A percentile compares a stretch with the other conserved stretches of the same genome.
phyloP scores from a whole-genome alignment of 1,284 basidiomycete genomes.

The Stygiomarasmius scandens region DNA sequence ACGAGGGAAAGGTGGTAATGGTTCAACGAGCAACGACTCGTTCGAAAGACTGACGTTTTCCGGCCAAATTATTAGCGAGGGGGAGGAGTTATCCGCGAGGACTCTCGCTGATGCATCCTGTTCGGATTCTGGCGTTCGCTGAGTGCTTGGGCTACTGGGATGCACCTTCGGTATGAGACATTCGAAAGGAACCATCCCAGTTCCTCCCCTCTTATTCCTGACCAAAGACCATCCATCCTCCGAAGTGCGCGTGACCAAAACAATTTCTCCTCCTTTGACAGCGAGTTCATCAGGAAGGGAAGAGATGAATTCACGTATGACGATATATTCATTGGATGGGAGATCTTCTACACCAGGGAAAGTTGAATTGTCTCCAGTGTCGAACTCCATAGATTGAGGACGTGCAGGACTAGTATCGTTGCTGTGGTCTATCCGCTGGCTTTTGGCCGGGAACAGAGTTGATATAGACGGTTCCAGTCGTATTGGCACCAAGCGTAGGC shows the following conservation, averaged over 20 bases:
- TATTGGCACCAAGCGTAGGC: neutral
- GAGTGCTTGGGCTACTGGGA: too few species aligned
- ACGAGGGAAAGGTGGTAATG: too few species aligned
- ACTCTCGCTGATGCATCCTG: too few species aligned
- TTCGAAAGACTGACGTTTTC: too few species aligned
- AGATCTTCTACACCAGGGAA: too few species aligned
- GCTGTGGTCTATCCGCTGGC: too few species aligned
- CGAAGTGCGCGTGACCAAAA: neutral
- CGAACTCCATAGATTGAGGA: neutral
- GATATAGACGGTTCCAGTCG: neutral
- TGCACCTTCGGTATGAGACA: too few species aligned
- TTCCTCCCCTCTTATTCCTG: neutral
- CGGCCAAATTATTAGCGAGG: too few species aligned
- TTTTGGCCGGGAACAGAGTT: neutral
- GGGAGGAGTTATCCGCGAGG: too few species aligned
- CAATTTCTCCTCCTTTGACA: neutral
- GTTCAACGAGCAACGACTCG: too few species aligned
- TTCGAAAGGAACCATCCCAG: neutral
- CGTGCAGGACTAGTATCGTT: too few species aligned
- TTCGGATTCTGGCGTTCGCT: too few species aligned
- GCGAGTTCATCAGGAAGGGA: neutral
- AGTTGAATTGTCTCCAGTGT: neutral
- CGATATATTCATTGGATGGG: neutral
- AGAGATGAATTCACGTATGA: neutral
- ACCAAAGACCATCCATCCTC: constrained; percentile 2